Evolutionary conservation across 163 green algal genomes (phyloP), one percentile per base, ranked within the genome.

Genomic region (Trebouxiophyceae sp.): DNA sequence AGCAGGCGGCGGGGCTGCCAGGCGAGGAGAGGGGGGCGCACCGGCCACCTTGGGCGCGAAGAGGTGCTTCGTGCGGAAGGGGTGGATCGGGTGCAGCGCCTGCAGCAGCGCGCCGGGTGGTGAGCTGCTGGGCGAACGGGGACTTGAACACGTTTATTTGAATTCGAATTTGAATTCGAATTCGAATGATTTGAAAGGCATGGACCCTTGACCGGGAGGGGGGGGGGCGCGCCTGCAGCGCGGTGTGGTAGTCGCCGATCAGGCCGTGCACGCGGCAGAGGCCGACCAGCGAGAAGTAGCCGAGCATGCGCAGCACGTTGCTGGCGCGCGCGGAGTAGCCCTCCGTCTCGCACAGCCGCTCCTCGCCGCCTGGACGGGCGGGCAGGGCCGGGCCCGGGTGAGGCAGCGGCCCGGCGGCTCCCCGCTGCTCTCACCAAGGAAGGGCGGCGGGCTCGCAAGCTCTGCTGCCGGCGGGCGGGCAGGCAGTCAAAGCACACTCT

Each of bases 281-380:
- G 32, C 94, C 94, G 22, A 96, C 74, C 30, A 98, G 78, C 0
- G 77, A 86, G 77, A 96, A 97, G 80, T 98, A 99, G 56, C 94
- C 94, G 66, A 99, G 80, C 80, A 96, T 89, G 45, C 72, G 79
- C 67, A 96, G 86, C 75, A 98, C 93, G 78, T 99, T 99, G 77
- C 83, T 95, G 55, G 84, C 69, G 57, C 84, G 62, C 33, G n/a
- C 60, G 57, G 79, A 70, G 69, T 92, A 96, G 24, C 90, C 91
- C 56, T 97, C 87, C 24, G 61, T 80, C 29, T 79, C 68, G 19
- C 67, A 78, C 63, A 91, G 77, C n/a, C 45, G 56, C 39, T 74
- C 71, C 29, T 71, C 62, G 3, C 57, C 71, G 31, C 75, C 78
- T 82, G 68, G 58, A 71, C 22, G 6, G 23, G 2, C 27, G 23